Percentiles rank a stretch among this genome's conserved stretches.
Conservation (phyloP, 2,329 filamentous ascomycete species). For the Didymella glomerata region DNA sequence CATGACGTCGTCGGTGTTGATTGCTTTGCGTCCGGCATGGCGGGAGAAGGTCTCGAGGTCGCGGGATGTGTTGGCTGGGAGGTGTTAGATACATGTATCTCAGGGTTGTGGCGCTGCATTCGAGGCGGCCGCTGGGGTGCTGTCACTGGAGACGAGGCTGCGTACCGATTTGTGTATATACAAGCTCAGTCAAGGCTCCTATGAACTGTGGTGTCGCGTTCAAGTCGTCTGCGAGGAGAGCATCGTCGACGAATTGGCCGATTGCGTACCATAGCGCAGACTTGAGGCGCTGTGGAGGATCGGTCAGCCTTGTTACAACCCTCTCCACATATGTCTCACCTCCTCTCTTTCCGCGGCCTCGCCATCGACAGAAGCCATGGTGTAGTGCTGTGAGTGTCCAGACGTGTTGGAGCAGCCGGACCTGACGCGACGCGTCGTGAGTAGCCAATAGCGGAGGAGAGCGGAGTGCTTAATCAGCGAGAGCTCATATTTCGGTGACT, state of each 20-base stretch:
- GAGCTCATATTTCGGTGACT: background rate
- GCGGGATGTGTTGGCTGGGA: slow-evolving; percentile 52
- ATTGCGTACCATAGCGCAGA: slow-evolving; percentile 54
- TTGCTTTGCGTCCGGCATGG: slow-evolving; percentile 81
- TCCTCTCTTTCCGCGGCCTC: slow-evolving; percentile 45
- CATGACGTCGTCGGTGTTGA: slow-evolving; percentile 87
- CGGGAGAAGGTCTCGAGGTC: slow-evolving; percentile 69
- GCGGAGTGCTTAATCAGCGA: slow-evolving; percentile 9
- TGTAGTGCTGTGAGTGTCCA: background rate
- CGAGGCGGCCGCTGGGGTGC: background rate
- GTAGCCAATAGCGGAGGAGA: slow-evolving; percentile 29
- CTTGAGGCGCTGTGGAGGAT: slow-evolving; percentile 56
- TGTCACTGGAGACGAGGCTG: background rate
- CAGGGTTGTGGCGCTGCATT: no score
- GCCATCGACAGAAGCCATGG: slow-evolving; percentile 38
- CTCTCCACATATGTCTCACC: slow-evolving; percentile 19
- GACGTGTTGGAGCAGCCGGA: background rate
- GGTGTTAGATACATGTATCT: background rate
- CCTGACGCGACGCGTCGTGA: slow-evolving; percentile 33
- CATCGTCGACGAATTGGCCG: slow-evolving; percentile 79
- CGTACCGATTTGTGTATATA: slow-evolving; percentile 85
- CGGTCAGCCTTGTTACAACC: background rate
- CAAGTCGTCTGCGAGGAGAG: slow-evolving; percentile 74
- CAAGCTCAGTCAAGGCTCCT: slow-evolving; percentile 76
- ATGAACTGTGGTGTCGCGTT: slow-evolving; percentile 95